Percentiles rank a stretch among this genome's conserved stretches.
Evolutionary conservation across 495 filamentous ascomycete species (phyloP).

Genomic region (Collariella sp.): DNA sequence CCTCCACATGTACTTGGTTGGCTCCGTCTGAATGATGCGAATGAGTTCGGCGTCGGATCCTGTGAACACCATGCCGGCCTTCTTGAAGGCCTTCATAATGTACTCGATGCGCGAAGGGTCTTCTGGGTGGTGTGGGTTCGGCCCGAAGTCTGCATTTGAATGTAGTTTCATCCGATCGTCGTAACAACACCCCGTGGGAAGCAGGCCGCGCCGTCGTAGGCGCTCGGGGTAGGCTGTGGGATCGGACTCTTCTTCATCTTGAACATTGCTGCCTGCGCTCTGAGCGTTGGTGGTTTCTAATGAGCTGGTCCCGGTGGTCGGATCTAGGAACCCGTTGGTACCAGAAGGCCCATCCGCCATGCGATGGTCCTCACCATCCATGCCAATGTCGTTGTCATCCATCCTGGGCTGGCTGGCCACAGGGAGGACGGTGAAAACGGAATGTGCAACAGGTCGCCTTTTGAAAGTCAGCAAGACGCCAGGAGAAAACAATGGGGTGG

Average conservation of each 20-base stretch:
- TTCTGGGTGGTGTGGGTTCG: conserved; percentile 77
- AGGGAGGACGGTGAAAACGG: neutral
- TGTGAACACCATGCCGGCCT: conserved; percentile 60
- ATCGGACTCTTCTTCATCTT: conserved; percentile 21
- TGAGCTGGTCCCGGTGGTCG: conserved; percentile 13
- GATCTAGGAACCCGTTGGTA: conserved; percentile 31
- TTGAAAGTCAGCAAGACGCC: too few relatives aligned
- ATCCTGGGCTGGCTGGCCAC: conserved; percentile 19
- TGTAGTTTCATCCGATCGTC: conserved; percentile 91
- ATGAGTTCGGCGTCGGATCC: conserved; percentile 42
- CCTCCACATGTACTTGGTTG: conserved; percentile 57
- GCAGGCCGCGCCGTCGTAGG: conserved; percentile 23
- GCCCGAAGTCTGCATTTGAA: conserved; percentile 61
- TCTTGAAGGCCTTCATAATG: conserved; percentile 78
- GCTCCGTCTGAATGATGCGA: conserved; percentile 34
- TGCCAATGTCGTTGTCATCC: conserved; percentile 25
- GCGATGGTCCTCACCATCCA: conserved; percentile 34
- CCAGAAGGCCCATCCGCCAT: conserved; percentile 26
- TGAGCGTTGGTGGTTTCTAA: conserved; percentile 21
- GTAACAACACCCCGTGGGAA: conserved; percentile 75
- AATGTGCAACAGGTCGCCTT: too few relatives aligned
- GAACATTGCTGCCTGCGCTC: conserved; percentile 12
- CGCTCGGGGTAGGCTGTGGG: conserved; percentile 15
- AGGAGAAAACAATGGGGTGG: too few relatives aligned
- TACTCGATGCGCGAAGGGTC: conserved; percentile 82